Evolutionary conservation across 116 monocot genomes (phyloP).

Genomic region (Zostera marina): DNA sequence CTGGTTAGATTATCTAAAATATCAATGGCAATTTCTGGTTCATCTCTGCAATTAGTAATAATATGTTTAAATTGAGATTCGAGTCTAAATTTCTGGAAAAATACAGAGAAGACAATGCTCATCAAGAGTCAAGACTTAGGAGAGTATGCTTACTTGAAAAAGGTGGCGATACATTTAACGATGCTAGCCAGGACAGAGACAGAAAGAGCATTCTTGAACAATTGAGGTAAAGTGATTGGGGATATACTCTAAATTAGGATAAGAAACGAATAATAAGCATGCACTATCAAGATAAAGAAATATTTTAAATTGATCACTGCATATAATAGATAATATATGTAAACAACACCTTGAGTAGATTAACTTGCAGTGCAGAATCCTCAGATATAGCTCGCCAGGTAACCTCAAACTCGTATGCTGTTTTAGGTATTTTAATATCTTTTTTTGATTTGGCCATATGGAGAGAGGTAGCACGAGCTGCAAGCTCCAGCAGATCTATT

Average conservation of each 20-base stretch:
- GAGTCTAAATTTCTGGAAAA: background rate
- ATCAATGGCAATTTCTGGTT: slow-evolving; percentile 44
- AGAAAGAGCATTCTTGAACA: slow-evolving; percentile 88
- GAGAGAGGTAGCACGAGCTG: slow-evolving; percentile 46
- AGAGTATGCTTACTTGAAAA: slow-evolving; percentile 39
- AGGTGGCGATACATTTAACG: slow-evolving; percentile 48
- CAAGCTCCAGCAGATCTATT: slow-evolving; percentile 40
- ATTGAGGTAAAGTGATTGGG: slow-evolving; percentile 52
- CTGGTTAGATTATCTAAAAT: slow-evolving; percentile 64
- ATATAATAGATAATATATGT: background rate
- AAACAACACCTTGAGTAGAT: slow-evolving; percentile 54
- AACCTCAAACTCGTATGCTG: slow-evolving; percentile 92
- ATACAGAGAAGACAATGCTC: background rate
- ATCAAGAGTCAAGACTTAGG: background rate
- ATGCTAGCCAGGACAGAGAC: slow-evolving; percentile 69
- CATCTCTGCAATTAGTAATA: slow-evolving; percentile 39
- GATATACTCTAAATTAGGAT: slow-evolving; percentile 34
- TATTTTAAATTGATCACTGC: background rate
- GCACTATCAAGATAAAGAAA: background rate
- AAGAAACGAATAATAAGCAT: slow-evolving; percentile 1
- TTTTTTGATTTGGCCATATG: slow-evolving; percentile 21
- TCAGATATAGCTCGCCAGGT: slow-evolving; percentile 71
- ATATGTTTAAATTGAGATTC: background rate
- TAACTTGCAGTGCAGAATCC: slow-evolving; percentile 37
- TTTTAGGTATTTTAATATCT: slow-evolving; percentile 47